Conservation (phyloP, 1,284 basidiomycete genomes). For the Apiotrichum veenhuisii region DNA sequence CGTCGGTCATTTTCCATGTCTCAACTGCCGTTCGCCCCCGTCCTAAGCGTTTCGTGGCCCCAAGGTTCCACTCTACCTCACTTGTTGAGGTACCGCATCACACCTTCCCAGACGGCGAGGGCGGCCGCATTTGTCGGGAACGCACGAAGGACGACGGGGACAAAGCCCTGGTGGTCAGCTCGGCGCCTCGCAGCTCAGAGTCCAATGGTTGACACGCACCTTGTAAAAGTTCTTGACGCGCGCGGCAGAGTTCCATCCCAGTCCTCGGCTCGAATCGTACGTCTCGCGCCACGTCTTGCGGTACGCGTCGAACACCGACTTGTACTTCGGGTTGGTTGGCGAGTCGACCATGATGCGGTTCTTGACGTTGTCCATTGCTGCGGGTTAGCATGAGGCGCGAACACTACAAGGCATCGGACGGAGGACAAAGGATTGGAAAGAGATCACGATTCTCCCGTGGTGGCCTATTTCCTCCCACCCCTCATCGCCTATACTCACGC, state of each 20-base stretch:
- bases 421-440: neutral
- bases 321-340: slow-evolving; percentile 40
- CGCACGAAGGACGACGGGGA: slow-evolving; percentile 46
- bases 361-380: slow-evolving; percentile 49
- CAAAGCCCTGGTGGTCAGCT: slow-evolving; percentile 39
- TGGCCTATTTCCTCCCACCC: neutral
- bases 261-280: slow-evolving; percentile 25
- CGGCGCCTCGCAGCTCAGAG: too few species aligned
- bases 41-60: neutral
- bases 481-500: slow-evolving; percentile 26
- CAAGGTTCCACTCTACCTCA: neutral
- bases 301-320: slow-evolving; percentile 41
- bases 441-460: neutral
- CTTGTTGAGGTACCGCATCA: slow-evolving; percentile 33
- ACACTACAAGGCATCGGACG: too few species aligned
- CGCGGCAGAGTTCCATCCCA: slow-evolving; percentile 37
- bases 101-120: slow-evolving; percentile 48
- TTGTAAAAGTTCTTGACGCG: slow-evolving; percentile 45
- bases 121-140: slow-evolving; percentile 50
- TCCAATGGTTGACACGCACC: slow-evolving; percentile 36
- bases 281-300: slow-evolving; percentile 40
- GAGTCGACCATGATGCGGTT: slow-evolving; percentile 49
- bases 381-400: neutral
- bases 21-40: too few species aligned
- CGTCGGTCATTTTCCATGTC: too few species aligned